These are phyloP conservation scores for Oryza officinalis DNA, from an alignment of 176 grass and related monocot genomes.

Conservation along the genomic window DNA sequence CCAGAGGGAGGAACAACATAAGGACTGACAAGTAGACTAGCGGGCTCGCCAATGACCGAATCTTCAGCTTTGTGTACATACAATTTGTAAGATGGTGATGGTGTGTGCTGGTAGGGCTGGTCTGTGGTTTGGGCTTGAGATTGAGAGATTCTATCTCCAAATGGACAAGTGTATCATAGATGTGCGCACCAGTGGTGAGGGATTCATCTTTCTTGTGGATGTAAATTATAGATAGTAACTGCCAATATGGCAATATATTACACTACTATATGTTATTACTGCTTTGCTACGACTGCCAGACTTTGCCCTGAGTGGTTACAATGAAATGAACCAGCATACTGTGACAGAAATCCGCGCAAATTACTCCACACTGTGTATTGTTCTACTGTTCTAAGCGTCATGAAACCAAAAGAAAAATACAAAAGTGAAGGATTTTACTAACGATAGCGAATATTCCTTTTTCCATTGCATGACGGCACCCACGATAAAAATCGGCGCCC, in stretches of 20 bases:
- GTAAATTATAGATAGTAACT: conserved; percentile 1
- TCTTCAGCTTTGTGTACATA: not conserved
- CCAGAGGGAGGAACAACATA: conserved; percentile 24
- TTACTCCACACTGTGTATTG: not conserved
- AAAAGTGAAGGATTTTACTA: not conserved
- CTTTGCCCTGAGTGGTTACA: not conserved
- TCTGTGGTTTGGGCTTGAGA: not conserved
- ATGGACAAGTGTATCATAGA: conserved; percentile 17
- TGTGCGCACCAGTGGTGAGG: not conserved
- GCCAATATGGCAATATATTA: not conserved
- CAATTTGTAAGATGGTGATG: not conserved
- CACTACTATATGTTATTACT: not conserved
- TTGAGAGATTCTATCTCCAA: not conserved
- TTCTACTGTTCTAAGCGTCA: not conserved
- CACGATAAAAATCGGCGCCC: conserved; percentile 28
- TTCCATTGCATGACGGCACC: not conserved
- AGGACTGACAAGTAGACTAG: conserved; percentile 15
- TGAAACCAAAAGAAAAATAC: no score
- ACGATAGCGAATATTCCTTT: not conserved
- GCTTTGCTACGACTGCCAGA: not conserved
- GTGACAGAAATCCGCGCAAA: not conserved
- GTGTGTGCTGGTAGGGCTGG: not conserved
- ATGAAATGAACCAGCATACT: not conserved
- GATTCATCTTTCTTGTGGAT: not conserved
- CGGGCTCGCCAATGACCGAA: not conserved